Evolutionary conservation across 1,139 yeast species (phyloP).

Genomic region (Maudiozyma humilis): DNA sequence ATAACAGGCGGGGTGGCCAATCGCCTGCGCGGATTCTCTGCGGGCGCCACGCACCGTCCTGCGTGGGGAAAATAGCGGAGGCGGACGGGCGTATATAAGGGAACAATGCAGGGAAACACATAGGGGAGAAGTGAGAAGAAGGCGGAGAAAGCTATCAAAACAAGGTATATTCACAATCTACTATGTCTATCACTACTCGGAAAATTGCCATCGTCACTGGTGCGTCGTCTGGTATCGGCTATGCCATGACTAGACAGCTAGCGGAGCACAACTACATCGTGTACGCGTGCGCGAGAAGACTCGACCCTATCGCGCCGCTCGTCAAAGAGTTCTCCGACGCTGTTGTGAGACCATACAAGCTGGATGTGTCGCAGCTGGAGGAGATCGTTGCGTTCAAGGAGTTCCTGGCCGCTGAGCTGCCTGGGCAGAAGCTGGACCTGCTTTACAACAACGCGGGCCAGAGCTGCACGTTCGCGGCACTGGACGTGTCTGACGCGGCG

Average conservation of each 20-base stretch:
- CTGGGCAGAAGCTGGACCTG: slow-evolving; percentile 46
- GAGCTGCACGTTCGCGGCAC: slow-evolving; percentile 63
- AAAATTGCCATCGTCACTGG: slow-evolving; percentile 61
- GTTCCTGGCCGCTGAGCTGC: slow-evolving; percentile 33
- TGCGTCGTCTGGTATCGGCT: slow-evolving; percentile 77
- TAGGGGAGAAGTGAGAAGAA: background rate
- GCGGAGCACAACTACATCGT: slow-evolving; percentile 57
- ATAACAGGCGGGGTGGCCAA: background rate
- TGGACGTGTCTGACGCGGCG: slow-evolving; percentile 55
- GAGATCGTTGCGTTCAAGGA: slow-evolving; percentile 43
- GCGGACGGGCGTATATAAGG: no score
- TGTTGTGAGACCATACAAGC: slow-evolving; percentile 30
- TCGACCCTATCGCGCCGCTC: slow-evolving; percentile 50
- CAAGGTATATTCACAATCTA: background rate
- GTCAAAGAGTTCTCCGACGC: slow-evolving; percentile 25
- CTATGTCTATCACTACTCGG: slow-evolving; percentile 9
- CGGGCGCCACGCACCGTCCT: no score
- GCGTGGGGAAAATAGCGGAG: no score
- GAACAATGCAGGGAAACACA: background rate
- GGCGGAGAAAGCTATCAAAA: background rate
- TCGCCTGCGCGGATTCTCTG: no score
- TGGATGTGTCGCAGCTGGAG: slow-evolving; percentile 49
- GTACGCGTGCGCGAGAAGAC: slow-evolving; percentile 65
- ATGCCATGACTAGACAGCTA: slow-evolving; percentile 54
- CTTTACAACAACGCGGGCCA: slow-evolving; percentile 65